Base-by-base conservation (phyloP, 257 asterid genomes). In the Solanum tarapatanum region DNA sequence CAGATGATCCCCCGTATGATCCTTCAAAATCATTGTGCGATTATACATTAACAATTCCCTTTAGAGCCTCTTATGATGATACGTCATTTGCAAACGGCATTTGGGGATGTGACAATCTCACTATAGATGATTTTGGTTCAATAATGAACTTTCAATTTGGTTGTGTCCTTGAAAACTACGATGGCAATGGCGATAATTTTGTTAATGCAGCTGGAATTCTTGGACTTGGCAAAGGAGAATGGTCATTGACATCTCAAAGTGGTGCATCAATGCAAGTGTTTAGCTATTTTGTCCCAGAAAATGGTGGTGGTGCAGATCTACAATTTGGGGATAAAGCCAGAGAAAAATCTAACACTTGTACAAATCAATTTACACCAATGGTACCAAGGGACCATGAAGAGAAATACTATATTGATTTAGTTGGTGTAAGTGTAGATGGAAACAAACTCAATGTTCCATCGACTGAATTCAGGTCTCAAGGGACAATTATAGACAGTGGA, bases 401-500 rank as follows among this genome's bases (percentile, higher is more conserved):
- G 5, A 24, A 14, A 2, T 79, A 79, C 84, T 43, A 16, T 26
- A 19, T 79, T 2, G 62, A 43, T 51, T 32, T 79, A 43, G 64
- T 79, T 26, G 84, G 66, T 24, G 8, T 79, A 24, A 79, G 39
- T 43, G 66, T 79, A 79, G 26, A 21, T 43, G 66, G 66, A 79
- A 26, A 43, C 19, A 12, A 79, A 79, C 26, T 43, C 2, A 26
- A 3, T 28, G 37, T 43, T 11, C 6, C 37, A 8, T 14, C 10
- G 5, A 26, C 62, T 12, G 10, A 8, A 39, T 39, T 39, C 7
- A 76, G 7, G 3, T 14, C 1, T 14, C 5, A 1, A 51, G 28
- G 58, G 28, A 86, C 84, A 17, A 8, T 86, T 16, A 73, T 86
- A 33, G 88, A 86, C 84, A 70, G 84, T 73, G 88, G 84, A 72